phyloP scores from a whole-genome alignment of 257 asterid species.

The Apocynum venetum region DNA sequence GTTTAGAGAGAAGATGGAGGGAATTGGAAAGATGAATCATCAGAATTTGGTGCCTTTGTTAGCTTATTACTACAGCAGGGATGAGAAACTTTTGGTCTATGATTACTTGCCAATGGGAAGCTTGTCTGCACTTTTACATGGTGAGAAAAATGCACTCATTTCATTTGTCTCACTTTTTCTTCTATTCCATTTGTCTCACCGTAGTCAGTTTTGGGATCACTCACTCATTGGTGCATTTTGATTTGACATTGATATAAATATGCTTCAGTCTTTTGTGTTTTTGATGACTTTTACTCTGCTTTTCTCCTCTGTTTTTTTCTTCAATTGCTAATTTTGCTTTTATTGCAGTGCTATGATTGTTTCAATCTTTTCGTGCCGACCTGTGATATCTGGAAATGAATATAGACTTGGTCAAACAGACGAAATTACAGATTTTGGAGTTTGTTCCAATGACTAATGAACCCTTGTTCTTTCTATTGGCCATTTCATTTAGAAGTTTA shows the following conservation, averaged over 20 bases:
- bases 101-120: slow-evolving; percentile 89
- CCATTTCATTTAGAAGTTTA: neutral
- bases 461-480: neutral
- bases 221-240: neutral
- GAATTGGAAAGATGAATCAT: slow-evolving; percentile 66
- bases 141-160: slow-evolving; percentile 29
- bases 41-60: slow-evolving; percentile 72
- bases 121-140: slow-evolving; percentile 91
- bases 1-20: slow-evolving; percentile 74
- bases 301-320: neutral
- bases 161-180: neutral
- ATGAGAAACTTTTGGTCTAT: slow-evolving; percentile 83
- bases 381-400: neutral
- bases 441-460: neutral
- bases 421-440: neutral
- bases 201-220: slow-evolving; percentile 1
- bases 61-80: slow-evolving; percentile 67
- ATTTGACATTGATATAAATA: neutral
- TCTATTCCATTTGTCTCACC: neutral
- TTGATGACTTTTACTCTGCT: neutral
- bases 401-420: neutral
- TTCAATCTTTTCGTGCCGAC: neutral
- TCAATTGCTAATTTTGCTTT: neutral
- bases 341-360: neutral
- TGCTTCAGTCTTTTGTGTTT: too few relatives aligned